Percentiles rank a stretch among this genome's conserved stretches.
Evolutionary conservation across 148 eudicot genomes (phyloP).

Genomic region (Spergularia bocconei): DNA sequence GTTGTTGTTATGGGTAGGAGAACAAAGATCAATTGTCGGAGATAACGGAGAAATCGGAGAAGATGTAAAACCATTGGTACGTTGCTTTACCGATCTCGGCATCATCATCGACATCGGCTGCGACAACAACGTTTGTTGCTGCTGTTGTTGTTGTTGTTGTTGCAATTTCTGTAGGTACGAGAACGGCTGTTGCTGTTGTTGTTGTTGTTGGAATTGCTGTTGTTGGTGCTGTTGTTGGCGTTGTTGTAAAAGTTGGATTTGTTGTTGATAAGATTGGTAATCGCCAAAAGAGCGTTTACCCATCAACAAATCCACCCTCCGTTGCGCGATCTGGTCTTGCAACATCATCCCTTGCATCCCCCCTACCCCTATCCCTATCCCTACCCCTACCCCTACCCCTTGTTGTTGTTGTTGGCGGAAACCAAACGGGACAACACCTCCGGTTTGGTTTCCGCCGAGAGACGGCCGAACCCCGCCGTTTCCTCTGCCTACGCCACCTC

Average conservation of each 20-base stretch:
- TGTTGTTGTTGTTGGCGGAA: conserved; percentile 25
- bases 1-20: conserved; percentile 25
- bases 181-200: conserved; percentile 17
- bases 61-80: conserved; percentile 35
- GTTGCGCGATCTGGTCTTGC: conserved; percentile 48
- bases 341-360: conserved; percentile 22
- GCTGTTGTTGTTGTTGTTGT: conserved; percentile 35
- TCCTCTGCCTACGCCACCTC: conserved; percentile 21
- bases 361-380: too few relatives aligned
- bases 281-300: conserved; percentile 78
- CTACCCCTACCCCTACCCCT: too few relatives aligned
- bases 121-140: too few relatives aligned
- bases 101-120: conserved; percentile 6
- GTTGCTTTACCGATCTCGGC: conserved; percentile 58
- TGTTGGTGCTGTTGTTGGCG: conserved; percentile 24
- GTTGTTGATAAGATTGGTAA: conserved; percentile 50
- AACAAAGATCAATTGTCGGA: conserved; percentile 32
- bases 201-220: conserved; percentile 25
- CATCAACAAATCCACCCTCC: conserved; percentile 37
- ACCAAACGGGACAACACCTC: conserved; percentile 1
- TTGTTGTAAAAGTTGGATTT: conserved; percentile 17
- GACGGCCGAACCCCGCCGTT: conserved; percentile 23
- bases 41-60: conserved; percentile 46
- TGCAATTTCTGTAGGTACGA: conserved; percentile 27
- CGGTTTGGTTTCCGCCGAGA: conserved; percentile 31